A percentile compares a stretch with the other conserved stretches of the same genome.
These are phyloP conservation scores for Gomphus sp. DNA, from an alignment of 1,284 basidiomycete species.

Conservation along the genomic window DNA sequence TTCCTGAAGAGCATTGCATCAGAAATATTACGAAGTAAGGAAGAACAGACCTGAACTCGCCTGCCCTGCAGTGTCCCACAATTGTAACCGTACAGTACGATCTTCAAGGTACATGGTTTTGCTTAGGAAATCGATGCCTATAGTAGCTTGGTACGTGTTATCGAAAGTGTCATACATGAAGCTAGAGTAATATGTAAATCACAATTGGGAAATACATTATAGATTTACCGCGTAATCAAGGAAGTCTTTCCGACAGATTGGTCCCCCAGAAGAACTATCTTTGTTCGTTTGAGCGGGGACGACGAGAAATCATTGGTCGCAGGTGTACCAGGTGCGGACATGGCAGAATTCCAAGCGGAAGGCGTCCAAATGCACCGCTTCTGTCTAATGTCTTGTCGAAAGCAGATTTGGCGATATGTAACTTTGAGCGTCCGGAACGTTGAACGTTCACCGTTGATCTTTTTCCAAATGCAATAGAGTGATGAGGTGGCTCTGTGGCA, in stretches of 20 bases:
- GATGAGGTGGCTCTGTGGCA: not conserved
- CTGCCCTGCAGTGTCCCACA: conserved; percentile 99
- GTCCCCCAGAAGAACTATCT: conserved; percentile 90
- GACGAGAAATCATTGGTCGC: conserved; percentile 76
- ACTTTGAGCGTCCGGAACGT: not conserved
- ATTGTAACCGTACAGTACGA: conserved; percentile 91
- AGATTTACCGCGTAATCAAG: conserved; percentile 83
- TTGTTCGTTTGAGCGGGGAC: conserved; percentile 87
- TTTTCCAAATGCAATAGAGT: not conserved
- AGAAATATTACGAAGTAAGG: not conserved
- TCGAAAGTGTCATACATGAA: conserved; percentile 99
- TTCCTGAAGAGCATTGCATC: conserved; percentile 47
- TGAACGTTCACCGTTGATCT: not conserved
- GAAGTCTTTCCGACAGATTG: conserved; percentile 96
- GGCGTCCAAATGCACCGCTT: not conserved
- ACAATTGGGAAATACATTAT: conserved; percentile 9
- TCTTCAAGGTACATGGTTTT: conserved; percentile 99
- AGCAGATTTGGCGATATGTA: not conserved
- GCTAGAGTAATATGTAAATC: conserved; percentile 30
- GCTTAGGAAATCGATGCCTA: conserved; percentile 98
- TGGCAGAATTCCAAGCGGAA: conserved; percentile 2
- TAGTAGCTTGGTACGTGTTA: conserved; percentile 99
- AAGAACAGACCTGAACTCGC: conserved; percentile 31
- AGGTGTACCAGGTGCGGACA: conserved; percentile 35
- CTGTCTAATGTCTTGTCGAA: not conserved